These are phyloP conservation scores for Scheffersomyces lignosus DNA, from an alignment of 805 yeast genomes.

Conservation along the genomic window DNA sequence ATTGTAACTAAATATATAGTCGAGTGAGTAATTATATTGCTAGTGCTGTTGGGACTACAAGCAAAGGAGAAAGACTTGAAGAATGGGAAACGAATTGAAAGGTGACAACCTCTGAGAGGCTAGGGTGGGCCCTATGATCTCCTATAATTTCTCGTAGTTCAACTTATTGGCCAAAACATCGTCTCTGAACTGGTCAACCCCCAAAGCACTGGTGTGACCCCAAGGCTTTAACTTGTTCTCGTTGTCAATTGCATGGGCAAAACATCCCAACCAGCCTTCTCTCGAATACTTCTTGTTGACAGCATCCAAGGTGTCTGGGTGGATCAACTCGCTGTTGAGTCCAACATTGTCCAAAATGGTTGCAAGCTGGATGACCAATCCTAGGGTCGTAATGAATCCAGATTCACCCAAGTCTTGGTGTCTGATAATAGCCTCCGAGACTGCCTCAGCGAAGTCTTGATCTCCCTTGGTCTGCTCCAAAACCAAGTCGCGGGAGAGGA, in stretches of 20 bases:
- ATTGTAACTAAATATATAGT: no score
- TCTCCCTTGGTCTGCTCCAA: slow-evolving; percentile 20
- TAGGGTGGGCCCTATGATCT: no score
- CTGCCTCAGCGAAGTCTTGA: slow-evolving; percentile 33
- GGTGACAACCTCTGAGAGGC: no score
- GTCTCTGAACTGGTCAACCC: slow-evolving; percentile 26
- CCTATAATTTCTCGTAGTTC: slow-evolving; percentile 18
- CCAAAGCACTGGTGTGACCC: slow-evolving; percentile 37
- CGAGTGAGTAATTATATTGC: no score
- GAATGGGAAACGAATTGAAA: no score
- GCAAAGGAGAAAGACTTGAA: no score
- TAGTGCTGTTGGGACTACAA: no score
- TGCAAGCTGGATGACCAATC: slow-evolving; percentile 30
- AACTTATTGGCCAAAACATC: slow-evolving; percentile 26
- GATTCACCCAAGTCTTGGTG: slow-evolving; percentile 35
- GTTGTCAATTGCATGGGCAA: slow-evolving; percentile 30
- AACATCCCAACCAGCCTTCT: slow-evolving; percentile 31
- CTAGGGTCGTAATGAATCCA: slow-evolving; percentile 33
- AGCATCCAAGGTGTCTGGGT: slow-evolving; percentile 25
- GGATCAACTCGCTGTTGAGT: slow-evolving; percentile 24
- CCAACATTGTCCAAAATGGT: slow-evolving; percentile 37
- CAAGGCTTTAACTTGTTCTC: slow-evolving; percentile 33
- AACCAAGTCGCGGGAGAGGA: slow-evolving; percentile 25
- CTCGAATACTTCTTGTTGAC: slow-evolving; percentile 24
- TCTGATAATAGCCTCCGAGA: slow-evolving; percentile 33